phyloP scores from a whole-genome alignment of 2,329 filamentous ascomycete genomes.

The Cladosporium sp. region DNA sequence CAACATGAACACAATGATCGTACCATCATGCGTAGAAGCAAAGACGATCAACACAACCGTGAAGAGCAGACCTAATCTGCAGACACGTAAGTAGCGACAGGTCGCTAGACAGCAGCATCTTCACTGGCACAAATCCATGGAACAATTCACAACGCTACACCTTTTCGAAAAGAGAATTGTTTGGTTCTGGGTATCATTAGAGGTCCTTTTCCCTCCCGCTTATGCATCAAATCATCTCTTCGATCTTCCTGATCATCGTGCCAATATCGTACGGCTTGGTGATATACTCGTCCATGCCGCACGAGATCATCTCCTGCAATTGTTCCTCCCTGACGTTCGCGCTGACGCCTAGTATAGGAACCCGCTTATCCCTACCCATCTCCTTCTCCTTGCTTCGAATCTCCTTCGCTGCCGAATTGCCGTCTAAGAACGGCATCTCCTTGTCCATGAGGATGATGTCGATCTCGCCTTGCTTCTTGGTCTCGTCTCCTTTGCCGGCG shows the following conservation, averaged over 20 bases:
- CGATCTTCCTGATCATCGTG: conserved; percentile 3
- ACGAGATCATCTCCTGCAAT: conserved; percentile 26
- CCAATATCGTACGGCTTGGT: conserved; percentile 27
- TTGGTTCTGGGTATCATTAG: background rate
- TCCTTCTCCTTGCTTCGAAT: conserved; percentile 26
- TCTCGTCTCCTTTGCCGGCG: conserved; percentile 4
- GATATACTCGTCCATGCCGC: conserved; percentile 33
- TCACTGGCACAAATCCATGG: too few species aligned
- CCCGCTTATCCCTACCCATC: conserved; percentile 16
- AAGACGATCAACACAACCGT: too few species aligned
- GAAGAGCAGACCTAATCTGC: too few species aligned
- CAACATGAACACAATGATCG: too few species aligned
- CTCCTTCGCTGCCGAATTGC: conserved; percentile 25
- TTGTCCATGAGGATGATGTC: conserved; percentile 33
- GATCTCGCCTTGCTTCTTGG: conserved; percentile 16
- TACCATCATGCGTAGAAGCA: too few species aligned
- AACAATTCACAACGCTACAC: too few species aligned
- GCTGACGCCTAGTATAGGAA: conserved; percentile 32
- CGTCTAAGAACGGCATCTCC: conserved; percentile 33
- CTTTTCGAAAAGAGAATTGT: background rate
- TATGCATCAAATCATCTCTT: background rate
- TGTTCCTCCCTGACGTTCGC: conserved; percentile 33
- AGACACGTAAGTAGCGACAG: too few species aligned
- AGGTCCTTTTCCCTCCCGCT: background rate
- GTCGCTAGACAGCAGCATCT: too few species aligned